Percentiles rank a stretch among this genome's conserved stretches.
Evolutionary conservation across 129 eudicot genomes (phyloP).

Genomic region (Flaveria robusta): DNA sequence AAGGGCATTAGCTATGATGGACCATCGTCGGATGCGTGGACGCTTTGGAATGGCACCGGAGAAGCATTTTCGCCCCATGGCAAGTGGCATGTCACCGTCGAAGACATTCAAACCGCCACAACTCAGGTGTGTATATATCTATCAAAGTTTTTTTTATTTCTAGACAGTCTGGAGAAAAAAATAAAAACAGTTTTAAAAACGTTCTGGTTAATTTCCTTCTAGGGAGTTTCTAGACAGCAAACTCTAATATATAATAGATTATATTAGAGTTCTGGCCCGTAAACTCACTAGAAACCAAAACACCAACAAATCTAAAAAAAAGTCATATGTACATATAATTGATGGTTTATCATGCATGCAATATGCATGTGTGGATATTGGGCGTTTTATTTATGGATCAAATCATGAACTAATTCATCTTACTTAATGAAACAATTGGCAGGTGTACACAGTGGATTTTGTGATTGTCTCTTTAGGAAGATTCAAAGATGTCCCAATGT

Average conservation of each 20-base stretch:
- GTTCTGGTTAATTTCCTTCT: too few relatives aligned
- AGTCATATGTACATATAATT: neutral
- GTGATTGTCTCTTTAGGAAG: conserved; percentile 62
- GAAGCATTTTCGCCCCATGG: conserved; percentile 49
- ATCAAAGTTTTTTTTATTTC: neutral
- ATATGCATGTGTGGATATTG: neutral
- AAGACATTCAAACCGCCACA: conserved; percentile 33
- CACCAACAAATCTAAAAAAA: too few relatives aligned
- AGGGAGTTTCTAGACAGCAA: too few relatives aligned
- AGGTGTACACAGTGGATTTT: conserved; percentile 57
- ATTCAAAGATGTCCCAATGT: conserved; percentile 60
- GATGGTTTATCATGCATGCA: neutral
- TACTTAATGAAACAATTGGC: neutral
- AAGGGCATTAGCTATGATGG: conserved; percentile 47
- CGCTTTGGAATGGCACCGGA: conserved; percentile 51
- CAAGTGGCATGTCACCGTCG: conserved; percentile 54
- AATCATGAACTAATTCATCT: neutral
- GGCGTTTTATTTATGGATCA: neutral
- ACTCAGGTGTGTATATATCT: conserved; percentile 29
- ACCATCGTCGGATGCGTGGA: conserved; percentile 41
- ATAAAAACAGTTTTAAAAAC: too few relatives aligned
- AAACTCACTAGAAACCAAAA: too few relatives aligned
- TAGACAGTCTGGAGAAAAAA: too few relatives aligned
- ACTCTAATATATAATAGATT: too few relatives aligned
- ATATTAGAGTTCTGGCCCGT: too few relatives aligned